A percentile compares a stretch with the other conserved stretches of the same genome.
phyloP scores from a whole-genome alignment of 1,284 basidiomycete genomes.

The Tilletiopsis washingtonensis region DNA sequence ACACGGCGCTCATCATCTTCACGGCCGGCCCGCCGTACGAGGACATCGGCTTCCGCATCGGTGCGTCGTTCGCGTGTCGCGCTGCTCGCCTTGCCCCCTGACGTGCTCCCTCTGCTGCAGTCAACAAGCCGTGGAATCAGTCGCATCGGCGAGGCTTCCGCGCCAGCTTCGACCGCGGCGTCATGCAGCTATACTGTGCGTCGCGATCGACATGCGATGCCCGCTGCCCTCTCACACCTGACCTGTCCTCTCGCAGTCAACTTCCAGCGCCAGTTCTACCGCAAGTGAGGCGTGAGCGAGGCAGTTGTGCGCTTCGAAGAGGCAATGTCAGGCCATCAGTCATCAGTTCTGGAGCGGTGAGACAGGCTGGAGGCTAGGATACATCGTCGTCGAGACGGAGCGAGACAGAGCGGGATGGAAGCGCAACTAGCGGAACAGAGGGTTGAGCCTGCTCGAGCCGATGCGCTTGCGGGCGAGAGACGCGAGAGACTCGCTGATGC shows the following conservation, averaged over 20 bases:
- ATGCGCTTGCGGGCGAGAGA: too few relatives aligned
- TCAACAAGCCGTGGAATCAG: conserved; percentile 96
- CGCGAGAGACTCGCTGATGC: too few relatives aligned
- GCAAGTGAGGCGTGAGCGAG: conserved; percentile 20
- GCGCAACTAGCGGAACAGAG: too few relatives aligned
- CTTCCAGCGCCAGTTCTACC: conserved; percentile 42
- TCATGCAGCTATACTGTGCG: conserved; percentile 45
- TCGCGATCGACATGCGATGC: background rate
- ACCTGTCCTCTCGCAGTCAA: too few relatives aligned
- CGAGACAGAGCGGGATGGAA: too few relatives aligned
- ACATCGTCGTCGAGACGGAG: too few relatives aligned
- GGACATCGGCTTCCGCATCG: conserved; percentile 96
- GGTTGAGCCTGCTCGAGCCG: too few relatives aligned
- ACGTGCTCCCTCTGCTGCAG: background rate
- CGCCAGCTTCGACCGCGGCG: conserved; percentile 56
- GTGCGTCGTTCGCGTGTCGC: background rate
- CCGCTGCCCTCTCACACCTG: background rate
- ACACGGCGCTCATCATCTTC: conserved; percentile 87
- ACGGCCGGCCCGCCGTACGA: conserved; percentile 96
- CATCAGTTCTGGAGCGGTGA: too few relatives aligned
- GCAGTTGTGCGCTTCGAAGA: too few relatives aligned
- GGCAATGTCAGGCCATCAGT: too few relatives aligned
- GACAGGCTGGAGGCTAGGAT: too few relatives aligned
- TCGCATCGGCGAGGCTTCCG: conserved; percentile 70
- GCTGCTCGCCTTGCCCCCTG: background rate